These are phyloP conservation scores for Skeletonema marinoi DNA, from an alignment of 108 stramenopile genomes.

Conservation along the genomic window DNA sequence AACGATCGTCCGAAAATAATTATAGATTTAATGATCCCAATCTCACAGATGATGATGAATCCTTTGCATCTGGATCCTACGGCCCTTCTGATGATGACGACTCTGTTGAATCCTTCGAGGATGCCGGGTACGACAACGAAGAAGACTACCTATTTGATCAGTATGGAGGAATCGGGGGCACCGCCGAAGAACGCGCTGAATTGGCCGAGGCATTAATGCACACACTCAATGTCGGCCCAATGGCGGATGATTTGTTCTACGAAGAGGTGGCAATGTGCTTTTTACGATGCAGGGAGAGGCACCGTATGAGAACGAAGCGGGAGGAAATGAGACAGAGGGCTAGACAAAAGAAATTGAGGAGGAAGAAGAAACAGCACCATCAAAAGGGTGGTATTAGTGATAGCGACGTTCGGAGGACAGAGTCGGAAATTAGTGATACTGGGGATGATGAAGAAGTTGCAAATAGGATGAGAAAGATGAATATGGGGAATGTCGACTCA, in stretches of 20 bases:
- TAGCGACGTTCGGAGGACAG: neutral
- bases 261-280: slow-evolving; percentile 55
- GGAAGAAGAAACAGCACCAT: slow-evolving; percentile 15
- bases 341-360: slow-evolving; percentile 17
- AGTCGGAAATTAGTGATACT: neutral
- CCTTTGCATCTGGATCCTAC: neutral
- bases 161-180: slow-evolving; percentile 44
- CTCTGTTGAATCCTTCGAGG: slow-evolving; percentile 28
- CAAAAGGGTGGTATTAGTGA: slow-evolving; percentile 2
- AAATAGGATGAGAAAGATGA: slow-evolving; percentile 22
- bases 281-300: slow-evolving; percentile 41
- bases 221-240: slow-evolving; percentile 43
- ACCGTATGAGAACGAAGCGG: slow-evolving; percentile 37
- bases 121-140: slow-evolving; percentile 44
- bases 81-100: neutral
- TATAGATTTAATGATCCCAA: neutral
- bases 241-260: slow-evolving; percentile 49
- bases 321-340: slow-evolving; percentile 22
- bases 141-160: slow-evolving; percentile 51
- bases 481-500: neutral
- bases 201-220: slow-evolving; percentile 35
- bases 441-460: slow-evolving; percentile 17
- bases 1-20: neutral
- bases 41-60: neutral
- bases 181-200: slow-evolving; percentile 40